phyloP scores from a whole-genome alignment of 2,329 filamentous ascomycete genomes.

The Cladophialophora immunda region DNA sequence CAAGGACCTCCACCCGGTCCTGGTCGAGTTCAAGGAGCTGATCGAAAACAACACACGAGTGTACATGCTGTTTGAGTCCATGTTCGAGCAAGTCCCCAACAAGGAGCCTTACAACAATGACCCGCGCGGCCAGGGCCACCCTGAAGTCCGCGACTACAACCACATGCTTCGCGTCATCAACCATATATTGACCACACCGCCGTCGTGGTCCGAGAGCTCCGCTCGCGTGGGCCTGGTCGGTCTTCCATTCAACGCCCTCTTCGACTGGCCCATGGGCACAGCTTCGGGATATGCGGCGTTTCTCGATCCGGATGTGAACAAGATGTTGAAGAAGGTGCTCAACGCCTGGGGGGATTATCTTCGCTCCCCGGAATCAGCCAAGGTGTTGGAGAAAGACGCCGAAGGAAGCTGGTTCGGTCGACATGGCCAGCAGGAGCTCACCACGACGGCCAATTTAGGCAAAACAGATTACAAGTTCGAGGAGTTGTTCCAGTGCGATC shows the following conservation, averaged over 20 bases:
- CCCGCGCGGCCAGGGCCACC: conserved; percentile 62
- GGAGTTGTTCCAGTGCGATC: conserved; percentile 45
- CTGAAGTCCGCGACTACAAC: conserved; percentile 70
- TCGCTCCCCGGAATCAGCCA: conserved; percentile 62
- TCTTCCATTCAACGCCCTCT: conserved; percentile 64
- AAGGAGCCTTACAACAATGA: conserved; percentile 69
- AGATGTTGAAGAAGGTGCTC: conserved; percentile 61
- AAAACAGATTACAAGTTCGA: conserved; percentile 43
- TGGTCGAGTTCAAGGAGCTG: conserved; percentile 71
- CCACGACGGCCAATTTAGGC: conserved; percentile 42
- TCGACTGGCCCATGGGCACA: conserved; percentile 69
- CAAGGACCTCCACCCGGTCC: conserved; percentile 64
- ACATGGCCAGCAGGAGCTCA: conserved; percentile 50
- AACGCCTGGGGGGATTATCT: conserved; percentile 55
- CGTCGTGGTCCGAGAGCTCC: conserved; percentile 52
- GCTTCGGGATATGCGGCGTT: conserved; percentile 64
- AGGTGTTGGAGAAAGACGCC: conserved; percentile 51
- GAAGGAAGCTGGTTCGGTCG: conserved; percentile 53
- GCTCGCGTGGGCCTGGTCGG: conserved; percentile 58
- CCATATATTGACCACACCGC: conserved; percentile 56
- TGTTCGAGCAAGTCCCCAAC: conserved; percentile 73
- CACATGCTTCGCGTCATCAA: conserved; percentile 75
- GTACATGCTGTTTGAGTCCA: conserved; percentile 71
- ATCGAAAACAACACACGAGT: conserved; percentile 71
- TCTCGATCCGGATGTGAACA: conserved; percentile 62